These are phyloP conservation scores for Linum trigynum DNA, from an alignment of 345 rosid species.

Conservation along the genomic window DNA sequence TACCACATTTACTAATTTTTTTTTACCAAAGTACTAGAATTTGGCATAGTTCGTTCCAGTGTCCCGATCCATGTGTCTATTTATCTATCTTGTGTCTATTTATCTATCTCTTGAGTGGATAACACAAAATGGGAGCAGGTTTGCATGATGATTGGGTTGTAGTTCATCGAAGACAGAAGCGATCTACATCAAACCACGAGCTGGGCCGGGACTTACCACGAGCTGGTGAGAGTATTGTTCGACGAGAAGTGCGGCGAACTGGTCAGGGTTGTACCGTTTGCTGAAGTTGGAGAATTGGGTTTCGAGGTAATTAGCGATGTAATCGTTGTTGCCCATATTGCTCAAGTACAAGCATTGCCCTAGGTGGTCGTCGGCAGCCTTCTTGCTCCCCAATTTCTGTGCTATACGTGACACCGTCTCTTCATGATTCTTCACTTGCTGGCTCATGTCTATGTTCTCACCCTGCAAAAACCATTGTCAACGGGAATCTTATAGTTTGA, in stretches of 20 bases:
- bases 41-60: too few species aligned
- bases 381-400: constrained; percentile 6
- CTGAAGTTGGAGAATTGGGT: constrained; percentile 6
- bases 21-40: too few species aligned
- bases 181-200: too few species aligned
- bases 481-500: too few species aligned
- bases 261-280: background rate
- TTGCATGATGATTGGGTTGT: too few species aligned
- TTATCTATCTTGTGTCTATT: too few species aligned
- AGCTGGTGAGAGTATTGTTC: constrained; percentile 2
- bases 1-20: too few species aligned
- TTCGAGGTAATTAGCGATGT: constrained; percentile 16
- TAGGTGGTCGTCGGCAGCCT: background rate
- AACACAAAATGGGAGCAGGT: too few species aligned
- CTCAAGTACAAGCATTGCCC: constrained; percentile 12
- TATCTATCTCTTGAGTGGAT: too few species aligned
- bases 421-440: constrained; percentile 12
- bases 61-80: too few species aligned
- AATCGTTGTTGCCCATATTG: constrained; percentile 19
- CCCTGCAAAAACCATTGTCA: constrained; percentile 4
- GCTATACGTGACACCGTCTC: constrained; percentile 9
- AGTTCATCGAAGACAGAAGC: too few species aligned
- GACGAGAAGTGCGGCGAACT: constrained; percentile 8
- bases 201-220: constrained; percentile 9
- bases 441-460: background rate